Evolutionary conservation across 78 protist genomes (phyloP), one percentile per base, ranked within the genome.

Genomic region (Cavenderia fasciculata): DNA sequence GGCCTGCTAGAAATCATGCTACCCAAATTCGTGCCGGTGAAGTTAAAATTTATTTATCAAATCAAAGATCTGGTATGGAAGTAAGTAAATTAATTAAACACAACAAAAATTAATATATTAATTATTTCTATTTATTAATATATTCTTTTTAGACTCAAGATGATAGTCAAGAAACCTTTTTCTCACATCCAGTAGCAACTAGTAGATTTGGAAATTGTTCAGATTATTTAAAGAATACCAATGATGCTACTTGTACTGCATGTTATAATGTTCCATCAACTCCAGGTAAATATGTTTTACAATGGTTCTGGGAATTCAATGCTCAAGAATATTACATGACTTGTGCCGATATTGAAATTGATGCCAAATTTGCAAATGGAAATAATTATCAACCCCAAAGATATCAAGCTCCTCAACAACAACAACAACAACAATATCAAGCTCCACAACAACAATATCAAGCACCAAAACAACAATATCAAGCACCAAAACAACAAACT

Each of bases 1-100:
- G 90, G 90, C 90, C 90, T 25, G 90, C 90, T 31, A 65, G 90
- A 68, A 82, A 82, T 44, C 86, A 75, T 75, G 90, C 90, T 0
- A 52, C 36, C 21, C 77, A 70, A 69, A 44, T 46, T 31, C 56
- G 90, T 52, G 90, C 90, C 33, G 90, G 90, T 31, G 56, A 59
- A 0, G 90, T 82, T 56, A 68, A 78, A 57, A 68, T 82, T 16
- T 82, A 52, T 33, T 51, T 77, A 23, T 77, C 87, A 25, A 49
- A 18, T 25, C 61, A 63, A 63, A 77, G 46, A 72, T 14, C 43
- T 21, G 1, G 6, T 34, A 16, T 47, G 31, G 51, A 49, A 11
- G 87, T 77, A 63, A 2, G 87, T 59, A 25, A 31, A 49, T 25
- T 5, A 70, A 33, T 49, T 31, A 4, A 16, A n/a, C 14, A 5